Percentiles rank a stretch among this genome's conserved stretches.
Evolutionary conservation across 2,329 filamentous ascomycete genomes (phyloP).

Genomic region (Sclerotinia spermophila): DNA sequence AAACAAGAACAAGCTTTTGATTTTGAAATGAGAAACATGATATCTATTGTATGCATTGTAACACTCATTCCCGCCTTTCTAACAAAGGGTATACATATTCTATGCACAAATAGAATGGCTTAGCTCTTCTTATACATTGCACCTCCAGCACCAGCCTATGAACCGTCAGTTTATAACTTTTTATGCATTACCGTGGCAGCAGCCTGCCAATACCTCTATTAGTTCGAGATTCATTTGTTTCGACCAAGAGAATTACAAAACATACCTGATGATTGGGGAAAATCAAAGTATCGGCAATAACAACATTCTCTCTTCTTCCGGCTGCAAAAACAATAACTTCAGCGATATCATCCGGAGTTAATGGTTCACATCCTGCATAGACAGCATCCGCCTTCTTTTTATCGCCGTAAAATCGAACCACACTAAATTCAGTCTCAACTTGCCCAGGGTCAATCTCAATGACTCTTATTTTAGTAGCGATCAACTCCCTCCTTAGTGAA

Average conservation of each 20-base stretch:
- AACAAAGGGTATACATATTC: background rate
- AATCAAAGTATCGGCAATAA: slow-evolving; percentile 80
- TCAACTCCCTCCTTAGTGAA: slow-evolving; percentile 74
- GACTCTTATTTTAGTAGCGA: slow-evolving; percentile 73
- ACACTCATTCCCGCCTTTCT: background rate
- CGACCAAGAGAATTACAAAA: slow-evolving; percentile 23
- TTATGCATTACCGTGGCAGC: slow-evolving; percentile 46
- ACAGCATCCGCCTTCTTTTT: slow-evolving; percentile 86
- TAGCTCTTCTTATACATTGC: slow-evolving; percentile 33
- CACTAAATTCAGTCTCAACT: slow-evolving; percentile 90
- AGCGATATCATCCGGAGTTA: slow-evolving; percentile 87
- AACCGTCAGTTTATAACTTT: slow-evolving; percentile 34
- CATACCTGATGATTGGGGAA: slow-evolving; percentile 87
- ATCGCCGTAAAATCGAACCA: slow-evolving; percentile 85
- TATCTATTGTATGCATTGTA: background rate
- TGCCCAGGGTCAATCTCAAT: slow-evolving; percentile 91
- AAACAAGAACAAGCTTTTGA: background rate
- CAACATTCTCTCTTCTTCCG: slow-evolving; percentile 82
- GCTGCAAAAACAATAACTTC: slow-evolving; percentile 86
- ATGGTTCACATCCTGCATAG: slow-evolving; percentile 75
- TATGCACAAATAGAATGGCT: background rate
- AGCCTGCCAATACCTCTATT: slow-evolving; percentile 29
- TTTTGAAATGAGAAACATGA: background rate
- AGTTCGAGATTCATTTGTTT: background rate
- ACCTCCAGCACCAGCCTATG: slow-evolving; percentile 36